Evolutionary conservation across 352 stramenopile species (phyloP).

Genomic region (Pythium biforme): DNA sequence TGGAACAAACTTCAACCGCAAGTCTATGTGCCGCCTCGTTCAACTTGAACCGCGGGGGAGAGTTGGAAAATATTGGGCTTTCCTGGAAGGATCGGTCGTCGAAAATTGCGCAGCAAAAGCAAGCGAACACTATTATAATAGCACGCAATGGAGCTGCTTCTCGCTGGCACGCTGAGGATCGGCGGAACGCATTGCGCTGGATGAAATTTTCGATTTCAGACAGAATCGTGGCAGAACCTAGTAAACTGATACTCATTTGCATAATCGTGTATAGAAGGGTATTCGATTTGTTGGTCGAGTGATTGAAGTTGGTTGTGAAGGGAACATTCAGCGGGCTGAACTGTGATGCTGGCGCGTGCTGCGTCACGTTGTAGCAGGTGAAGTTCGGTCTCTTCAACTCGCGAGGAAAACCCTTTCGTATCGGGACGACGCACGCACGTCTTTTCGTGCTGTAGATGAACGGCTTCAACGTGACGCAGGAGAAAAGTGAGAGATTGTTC

Average conservation of each 20-base stretch:
- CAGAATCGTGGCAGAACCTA: not conserved
- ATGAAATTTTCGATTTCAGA: not conserved
- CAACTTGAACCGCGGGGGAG: not conserved
- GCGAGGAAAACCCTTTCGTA: not conserved
- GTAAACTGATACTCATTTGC: not conserved
- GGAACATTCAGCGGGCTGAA: constrained; percentile 20
- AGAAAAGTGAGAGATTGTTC: not conserved
- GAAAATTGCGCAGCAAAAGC: constrained; percentile 1
- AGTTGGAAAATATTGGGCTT: constrained; percentile 3
- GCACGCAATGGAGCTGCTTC: not conserved
- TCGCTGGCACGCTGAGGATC: not conserved
- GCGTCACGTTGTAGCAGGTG: constrained; percentile 19
- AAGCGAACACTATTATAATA: too few species aligned
- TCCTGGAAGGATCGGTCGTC: constrained; percentile 9
- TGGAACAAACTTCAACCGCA: constrained; percentile 17
- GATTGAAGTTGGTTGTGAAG: constrained; percentile 15
- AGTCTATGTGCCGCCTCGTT: constrained; percentile 2
- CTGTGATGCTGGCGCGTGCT: constrained; percentile 16
- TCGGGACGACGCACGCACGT: not conserved
- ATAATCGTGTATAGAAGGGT: not conserved
- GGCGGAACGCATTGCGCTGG: not conserved
- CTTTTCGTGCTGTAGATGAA: constrained; percentile 28
- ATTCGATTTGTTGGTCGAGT: not conserved
- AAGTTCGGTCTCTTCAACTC: constrained; percentile 27
- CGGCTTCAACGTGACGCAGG: constrained; percentile 20